phyloP scores from a whole-genome alignment of 2,329 filamentous ascomycete genomes.

The Fulvia fulva region DNA sequence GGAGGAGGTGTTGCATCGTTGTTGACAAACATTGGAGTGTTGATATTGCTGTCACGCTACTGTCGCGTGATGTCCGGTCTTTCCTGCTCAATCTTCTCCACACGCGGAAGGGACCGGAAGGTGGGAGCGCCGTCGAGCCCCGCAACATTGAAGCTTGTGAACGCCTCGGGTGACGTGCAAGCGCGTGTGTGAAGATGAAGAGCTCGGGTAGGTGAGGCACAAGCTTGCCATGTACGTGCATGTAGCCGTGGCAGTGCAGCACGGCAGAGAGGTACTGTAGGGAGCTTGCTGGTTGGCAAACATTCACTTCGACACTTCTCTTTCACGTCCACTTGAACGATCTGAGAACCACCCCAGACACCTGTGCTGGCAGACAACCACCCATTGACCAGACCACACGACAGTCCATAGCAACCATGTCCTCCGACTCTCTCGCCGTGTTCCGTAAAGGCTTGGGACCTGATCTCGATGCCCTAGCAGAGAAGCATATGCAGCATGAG shows the following conservation, averaged over 20 bases:
- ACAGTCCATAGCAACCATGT: constrained; percentile 29
- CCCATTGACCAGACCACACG: neutral
- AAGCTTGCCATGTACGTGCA: neutral
- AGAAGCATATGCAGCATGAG: constrained; percentile 58
- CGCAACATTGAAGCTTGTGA: neutral
- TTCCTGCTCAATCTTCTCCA: neutral
- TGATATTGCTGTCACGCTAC: neutral
- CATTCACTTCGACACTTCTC: neutral
- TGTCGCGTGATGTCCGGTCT: neutral
- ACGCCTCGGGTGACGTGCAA: neutral
- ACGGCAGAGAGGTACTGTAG: neutral
- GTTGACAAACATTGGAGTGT: no score
- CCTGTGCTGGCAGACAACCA: no score
- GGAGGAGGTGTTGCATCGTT: no score
- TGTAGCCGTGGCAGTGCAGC: constrained; percentile 3
- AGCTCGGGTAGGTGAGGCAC: neutral
- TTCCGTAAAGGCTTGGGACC: constrained; percentile 45
- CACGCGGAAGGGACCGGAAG: neutral
- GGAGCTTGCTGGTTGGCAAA: neutral
- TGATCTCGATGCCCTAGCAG: constrained; percentile 53
- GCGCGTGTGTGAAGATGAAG: neutral
- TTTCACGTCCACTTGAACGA: neutral
- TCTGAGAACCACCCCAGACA: neutral
- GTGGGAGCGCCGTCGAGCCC: neutral
- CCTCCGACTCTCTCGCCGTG: constrained; percentile 46